Evolutionary conservation across 768 basidiomycete species (phyloP).

Genomic region (Psilocybe cyanescens): DNA sequence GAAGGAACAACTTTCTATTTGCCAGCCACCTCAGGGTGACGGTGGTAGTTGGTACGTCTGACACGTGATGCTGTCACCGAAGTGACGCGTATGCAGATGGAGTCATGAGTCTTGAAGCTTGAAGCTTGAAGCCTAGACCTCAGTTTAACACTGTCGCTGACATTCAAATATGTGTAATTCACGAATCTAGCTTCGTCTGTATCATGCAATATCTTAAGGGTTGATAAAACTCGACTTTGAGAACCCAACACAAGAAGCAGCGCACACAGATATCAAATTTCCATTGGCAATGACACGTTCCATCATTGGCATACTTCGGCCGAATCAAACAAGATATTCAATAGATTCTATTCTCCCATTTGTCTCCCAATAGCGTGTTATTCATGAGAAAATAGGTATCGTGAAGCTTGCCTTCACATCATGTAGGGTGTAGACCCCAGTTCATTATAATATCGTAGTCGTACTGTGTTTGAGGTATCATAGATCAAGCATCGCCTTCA

Average conservation of each 20-base stretch:
- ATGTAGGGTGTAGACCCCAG: conserved; percentile 11
- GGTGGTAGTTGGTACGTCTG: conserved; percentile 5
- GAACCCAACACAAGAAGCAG: no score
- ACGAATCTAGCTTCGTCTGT: neutral
- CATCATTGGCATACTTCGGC: neutral
- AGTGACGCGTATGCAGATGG: neutral
- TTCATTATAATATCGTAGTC: conserved; percentile 15
- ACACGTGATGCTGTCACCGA: conserved; percentile 9
- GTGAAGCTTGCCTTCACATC: neutral
- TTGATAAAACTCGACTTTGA: no score
- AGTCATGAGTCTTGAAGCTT: no score
- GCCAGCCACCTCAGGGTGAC: conserved; percentile 20
- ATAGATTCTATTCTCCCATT: conserved; percentile 11
- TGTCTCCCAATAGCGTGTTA: conserved; percentile 4
- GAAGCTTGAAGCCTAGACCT: no score
- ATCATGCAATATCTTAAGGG: no score
- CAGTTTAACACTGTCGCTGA: neutral
- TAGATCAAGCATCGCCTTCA: conserved; percentile 53
- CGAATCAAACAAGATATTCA: neutral
- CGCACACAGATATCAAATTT: no score
- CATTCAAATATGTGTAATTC: neutral
- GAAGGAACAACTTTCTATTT: neutral
- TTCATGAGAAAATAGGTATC: conserved; percentile 5
- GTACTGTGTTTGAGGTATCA: neutral
- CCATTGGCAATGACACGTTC: no score